Conservation (phyloP, 805 yeast species). For the Starmerella geochares region DNA sequence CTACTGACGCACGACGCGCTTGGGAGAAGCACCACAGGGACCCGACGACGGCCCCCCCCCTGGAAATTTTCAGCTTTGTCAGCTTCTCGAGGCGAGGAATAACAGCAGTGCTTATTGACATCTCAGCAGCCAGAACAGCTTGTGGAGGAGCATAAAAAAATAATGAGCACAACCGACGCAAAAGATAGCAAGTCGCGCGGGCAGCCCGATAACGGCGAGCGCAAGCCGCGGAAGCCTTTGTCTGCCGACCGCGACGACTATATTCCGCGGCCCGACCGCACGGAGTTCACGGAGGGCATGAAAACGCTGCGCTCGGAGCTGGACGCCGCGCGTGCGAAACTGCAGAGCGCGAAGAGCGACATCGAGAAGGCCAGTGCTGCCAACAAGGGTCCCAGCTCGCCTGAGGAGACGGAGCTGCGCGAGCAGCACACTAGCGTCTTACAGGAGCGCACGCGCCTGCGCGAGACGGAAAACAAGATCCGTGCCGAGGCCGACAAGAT, state of each 20-base stretch:
- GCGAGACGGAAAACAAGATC: conserved; percentile 36
- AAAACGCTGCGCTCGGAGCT: conserved; percentile 28
- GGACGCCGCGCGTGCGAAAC: conserved; percentile 24
- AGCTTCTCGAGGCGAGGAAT: conserved; percentile 4
- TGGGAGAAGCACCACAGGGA: background rate
- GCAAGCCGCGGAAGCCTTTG: background rate
- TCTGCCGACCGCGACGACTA: conserved; percentile 14
- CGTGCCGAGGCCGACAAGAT: conserved; percentile 58
- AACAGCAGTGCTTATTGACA: background rate
- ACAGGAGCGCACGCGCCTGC: conserved; percentile 35
- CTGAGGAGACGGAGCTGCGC: conserved; percentile 44
- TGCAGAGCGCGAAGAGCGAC: conserved; percentile 24
- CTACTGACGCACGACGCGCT: background rate
- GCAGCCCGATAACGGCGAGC: background rate
- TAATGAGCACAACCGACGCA: conserved; percentile 6
- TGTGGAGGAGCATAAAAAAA: background rate
- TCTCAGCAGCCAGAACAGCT: conserved; percentile 2
- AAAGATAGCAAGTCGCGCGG: conserved; percentile 4
- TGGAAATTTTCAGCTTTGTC: conserved; percentile 9
- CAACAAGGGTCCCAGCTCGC: conserved; percentile 14
- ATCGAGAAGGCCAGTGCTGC: conserved; percentile 22
- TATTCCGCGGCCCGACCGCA: conserved; percentile 28
- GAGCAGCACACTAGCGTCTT: conserved; percentile 40
- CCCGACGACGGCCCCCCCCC: background rate
- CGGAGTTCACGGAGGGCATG: conserved; percentile 27